A percentile compares a stretch with the other conserved stretches of the same genome.
Evolutionary conservation across 2,329 filamentous ascomycete genomes (phyloP).

Genomic region (Cercospora janseana): DNA sequence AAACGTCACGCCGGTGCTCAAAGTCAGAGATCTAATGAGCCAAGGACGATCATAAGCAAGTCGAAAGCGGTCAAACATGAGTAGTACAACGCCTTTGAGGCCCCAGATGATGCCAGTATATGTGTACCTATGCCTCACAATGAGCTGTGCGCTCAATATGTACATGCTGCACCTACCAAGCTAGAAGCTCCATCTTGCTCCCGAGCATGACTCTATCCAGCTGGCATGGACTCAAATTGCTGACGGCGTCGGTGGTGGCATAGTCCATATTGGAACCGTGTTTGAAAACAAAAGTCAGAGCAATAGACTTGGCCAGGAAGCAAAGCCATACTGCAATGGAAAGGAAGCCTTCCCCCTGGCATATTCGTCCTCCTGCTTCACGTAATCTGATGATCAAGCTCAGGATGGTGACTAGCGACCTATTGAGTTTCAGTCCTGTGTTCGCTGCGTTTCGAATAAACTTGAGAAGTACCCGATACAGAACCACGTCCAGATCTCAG

Average conservation of each 20-base stretch:
- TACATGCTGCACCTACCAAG: slow-evolving; percentile 1
- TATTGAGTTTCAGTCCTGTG: background rate
- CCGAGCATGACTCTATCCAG: slow-evolving; percentile 2
- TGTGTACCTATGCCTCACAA: background rate
- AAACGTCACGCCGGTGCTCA: slow-evolving; percentile 32
- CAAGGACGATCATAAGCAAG: slow-evolving; percentile 35
- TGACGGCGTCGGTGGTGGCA: background rate
- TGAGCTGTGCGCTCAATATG: too few relatives aligned
- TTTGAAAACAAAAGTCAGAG: slow-evolving; percentile 5
- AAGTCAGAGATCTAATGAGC: slow-evolving; percentile 34
- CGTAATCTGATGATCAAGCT: slow-evolving; percentile 1
- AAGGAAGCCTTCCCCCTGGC: slow-evolving; percentile 44
- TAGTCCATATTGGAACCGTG: slow-evolving; percentile 15
- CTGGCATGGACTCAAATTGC: background rate
- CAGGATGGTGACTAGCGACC: background rate
- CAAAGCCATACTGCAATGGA: slow-evolving; percentile 37
- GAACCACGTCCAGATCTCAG: slow-evolving; percentile 17
- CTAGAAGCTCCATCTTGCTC: slow-evolving; percentile 12
- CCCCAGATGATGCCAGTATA: slow-evolving; percentile 14
- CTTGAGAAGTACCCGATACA: slow-evolving; percentile 3
- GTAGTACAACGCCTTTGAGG: slow-evolving; percentile 22
- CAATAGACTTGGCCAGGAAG: slow-evolving; percentile 33
- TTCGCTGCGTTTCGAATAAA: too few relatives aligned
- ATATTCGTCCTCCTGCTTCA: slow-evolving; percentile 33
- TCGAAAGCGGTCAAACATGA: slow-evolving; percentile 37